Percentiles rank a stretch among this genome's conserved stretches.
Conservation (phyloP, 495 filamentous ascomycete species). For the Choiromyces venosus region DNA sequence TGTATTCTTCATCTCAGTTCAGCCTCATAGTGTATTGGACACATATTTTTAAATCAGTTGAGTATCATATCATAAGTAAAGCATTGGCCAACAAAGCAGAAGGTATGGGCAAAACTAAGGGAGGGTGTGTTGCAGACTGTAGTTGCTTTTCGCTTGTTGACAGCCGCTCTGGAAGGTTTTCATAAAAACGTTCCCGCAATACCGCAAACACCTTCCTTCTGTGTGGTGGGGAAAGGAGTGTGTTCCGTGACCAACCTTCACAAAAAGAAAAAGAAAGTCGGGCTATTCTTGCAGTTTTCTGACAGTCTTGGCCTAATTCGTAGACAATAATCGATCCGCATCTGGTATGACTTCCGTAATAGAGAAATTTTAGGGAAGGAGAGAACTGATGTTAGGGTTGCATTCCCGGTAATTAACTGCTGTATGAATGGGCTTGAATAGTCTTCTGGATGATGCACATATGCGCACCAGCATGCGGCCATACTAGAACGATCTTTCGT, state of each 20-base stretch:
- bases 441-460: background rate
- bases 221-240: constrained; percentile 4
- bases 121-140: constrained; percentile 11
- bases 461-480: background rate
- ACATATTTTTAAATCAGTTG: constrained; percentile 4
- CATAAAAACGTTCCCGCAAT: background rate
- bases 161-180: constrained; percentile 8
- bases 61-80: constrained; percentile 2
- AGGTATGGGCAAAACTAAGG: background rate
- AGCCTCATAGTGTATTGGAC: constrained; percentile 16
- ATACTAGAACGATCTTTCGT: background rate
- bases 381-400: background rate
- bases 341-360: constrained; percentile 22
- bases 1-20: constrained; percentile 11
- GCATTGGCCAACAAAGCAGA: constrained; percentile 18
- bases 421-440: background rate
- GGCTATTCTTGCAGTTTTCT: constrained; percentile 19
- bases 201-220: constrained; percentile 5
- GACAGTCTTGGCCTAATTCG: constrained; percentile 6
- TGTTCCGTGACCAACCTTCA: constrained; percentile 8
- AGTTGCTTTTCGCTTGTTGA: constrained; percentile 14
- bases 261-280: background rate
- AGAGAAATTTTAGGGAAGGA: background rate
- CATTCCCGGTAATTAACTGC: background rate
- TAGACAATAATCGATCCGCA: constrained; percentile 19